Percentiles rank a stretch among this genome's conserved stretches.
Evolutionary conservation across 768 basidiomycete species (phyloP).

Genomic region (Russula olivacea): DNA sequence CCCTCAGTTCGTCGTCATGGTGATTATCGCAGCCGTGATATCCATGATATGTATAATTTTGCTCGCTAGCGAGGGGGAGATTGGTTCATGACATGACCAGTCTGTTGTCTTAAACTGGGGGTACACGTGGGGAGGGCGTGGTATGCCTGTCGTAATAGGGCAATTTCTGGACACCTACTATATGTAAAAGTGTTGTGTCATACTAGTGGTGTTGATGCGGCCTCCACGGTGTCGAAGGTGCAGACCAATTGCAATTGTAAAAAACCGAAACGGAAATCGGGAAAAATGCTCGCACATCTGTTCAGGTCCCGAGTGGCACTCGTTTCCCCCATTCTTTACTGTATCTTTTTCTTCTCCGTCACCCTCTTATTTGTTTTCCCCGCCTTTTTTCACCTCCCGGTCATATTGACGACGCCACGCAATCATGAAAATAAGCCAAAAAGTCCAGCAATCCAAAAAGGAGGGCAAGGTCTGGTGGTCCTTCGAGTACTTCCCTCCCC

Average conservation of each 20-base stretch:
- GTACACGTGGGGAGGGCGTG: background rate
- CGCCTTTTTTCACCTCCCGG: background rate
- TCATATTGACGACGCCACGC: conserved; percentile 10
- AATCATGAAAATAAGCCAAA: conserved; percentile 90
- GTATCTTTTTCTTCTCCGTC: background rate
- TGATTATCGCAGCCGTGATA: conserved; percentile 17
- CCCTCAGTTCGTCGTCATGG: conserved; percentile 30
- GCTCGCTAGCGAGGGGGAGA: conserved; percentile 2
- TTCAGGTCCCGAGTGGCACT: too few relatives aligned
- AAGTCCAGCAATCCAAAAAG: conserved; percentile 78
- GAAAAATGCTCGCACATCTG: background rate
- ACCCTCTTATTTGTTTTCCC: background rate
- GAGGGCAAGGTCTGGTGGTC: conserved; percentile 95
- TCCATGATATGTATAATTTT: conserved; percentile 9
- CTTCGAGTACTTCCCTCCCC: conserved; percentile 96
- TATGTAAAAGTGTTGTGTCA: background rate
- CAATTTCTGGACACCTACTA: background rate
- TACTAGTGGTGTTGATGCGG: background rate
- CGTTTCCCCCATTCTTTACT: too few relatives aligned
- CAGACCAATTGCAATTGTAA: background rate
- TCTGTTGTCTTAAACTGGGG: background rate
- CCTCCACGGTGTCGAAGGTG: background rate
- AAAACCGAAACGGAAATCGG: background rate
- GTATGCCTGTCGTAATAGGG: background rate
- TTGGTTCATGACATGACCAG: conserved; percentile 8